Conservation (phyloP, 495 filamentous ascomycete species). For the Daldinia decipiens region DNA sequence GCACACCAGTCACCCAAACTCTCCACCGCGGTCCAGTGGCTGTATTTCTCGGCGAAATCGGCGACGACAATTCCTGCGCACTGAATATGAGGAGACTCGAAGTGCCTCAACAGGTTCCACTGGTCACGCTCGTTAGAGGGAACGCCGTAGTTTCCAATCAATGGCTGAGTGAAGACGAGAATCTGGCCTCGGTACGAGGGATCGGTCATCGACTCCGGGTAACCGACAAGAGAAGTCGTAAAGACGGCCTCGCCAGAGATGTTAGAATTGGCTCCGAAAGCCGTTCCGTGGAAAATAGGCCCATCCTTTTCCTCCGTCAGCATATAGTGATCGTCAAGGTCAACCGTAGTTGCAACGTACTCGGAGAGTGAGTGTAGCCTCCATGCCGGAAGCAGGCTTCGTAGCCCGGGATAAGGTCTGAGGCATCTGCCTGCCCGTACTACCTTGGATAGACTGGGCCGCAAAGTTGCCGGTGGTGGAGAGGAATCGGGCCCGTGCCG, state of each 20-base stretch:
- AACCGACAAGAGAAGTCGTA: conserved; percentile 92
- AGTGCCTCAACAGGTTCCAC: conserved; percentile 86
- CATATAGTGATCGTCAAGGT: background rate
- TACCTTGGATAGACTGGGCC: conserved; percentile 63
- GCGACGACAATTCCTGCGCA: conserved; percentile 95
- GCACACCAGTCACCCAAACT: conserved; percentile 93
- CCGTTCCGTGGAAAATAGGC: conserved; percentile 91
- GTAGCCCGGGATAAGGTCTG: conserved; percentile 57
- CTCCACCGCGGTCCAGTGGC: conserved; percentile 98
- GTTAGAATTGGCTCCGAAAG: conserved; percentile 90
- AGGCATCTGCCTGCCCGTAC: conserved; percentile 69
- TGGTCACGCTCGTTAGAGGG: conserved; percentile 80
- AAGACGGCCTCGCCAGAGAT: conserved; percentile 95
- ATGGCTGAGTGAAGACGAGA: conserved; percentile 96
- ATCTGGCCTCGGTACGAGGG: conserved; percentile 99
- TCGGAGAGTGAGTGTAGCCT: conserved; percentile 92
- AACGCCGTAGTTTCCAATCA: conserved; percentile 99
- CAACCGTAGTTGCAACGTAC: conserved; percentile 55
- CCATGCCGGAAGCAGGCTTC: conserved; percentile 70
- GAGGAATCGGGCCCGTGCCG: conserved; percentile 61
- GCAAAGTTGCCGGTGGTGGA: conserved; percentile 59
- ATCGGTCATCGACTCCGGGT: conserved; percentile 98
- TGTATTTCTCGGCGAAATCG: conserved; percentile 91
- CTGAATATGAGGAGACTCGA: conserved; percentile 96
- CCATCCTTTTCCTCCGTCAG: conserved; percentile 67